Percentiles rank a stretch among this genome's conserved stretches.
These are phyloP conservation scores for Thraustochytrium sp. DNA, from an alignment of 352 stramenopile species.

Conservation along the genomic window DNA sequence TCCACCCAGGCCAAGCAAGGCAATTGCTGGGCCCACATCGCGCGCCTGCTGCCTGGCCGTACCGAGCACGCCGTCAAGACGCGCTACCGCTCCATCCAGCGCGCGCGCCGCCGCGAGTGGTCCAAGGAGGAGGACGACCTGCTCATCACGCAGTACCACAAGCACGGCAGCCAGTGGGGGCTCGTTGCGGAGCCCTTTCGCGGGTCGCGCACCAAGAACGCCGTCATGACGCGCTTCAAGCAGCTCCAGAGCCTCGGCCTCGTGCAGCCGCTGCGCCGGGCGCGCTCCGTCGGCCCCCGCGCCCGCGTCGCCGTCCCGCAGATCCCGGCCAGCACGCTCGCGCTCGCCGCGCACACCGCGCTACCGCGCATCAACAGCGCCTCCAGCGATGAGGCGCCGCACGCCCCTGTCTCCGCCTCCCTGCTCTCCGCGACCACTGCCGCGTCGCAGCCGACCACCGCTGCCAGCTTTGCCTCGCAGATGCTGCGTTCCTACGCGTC, in stretches of 20 bases:
- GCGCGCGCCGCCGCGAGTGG: conserved; percentile 54
- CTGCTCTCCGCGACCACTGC: background rate
- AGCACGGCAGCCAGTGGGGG: conserved; percentile 89
- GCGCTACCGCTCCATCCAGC: background rate
- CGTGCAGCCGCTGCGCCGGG: background rate
- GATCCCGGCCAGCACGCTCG: background rate
- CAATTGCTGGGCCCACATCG: conserved; percentile 45
- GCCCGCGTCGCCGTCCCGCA: background rate
- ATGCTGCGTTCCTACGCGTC: no score
- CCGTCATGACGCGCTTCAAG: conserved; percentile 94
- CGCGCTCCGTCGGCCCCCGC: background rate
- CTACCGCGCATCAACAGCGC: background rate
- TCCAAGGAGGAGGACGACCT: conserved; percentile 76
- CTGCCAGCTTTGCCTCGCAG: no score
- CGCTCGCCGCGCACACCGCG: background rate
- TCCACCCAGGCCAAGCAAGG: conserved; percentile 6
- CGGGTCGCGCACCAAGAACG: conserved; percentile 85
- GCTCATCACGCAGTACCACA: conserved; percentile 71
- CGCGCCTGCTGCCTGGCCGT: conserved; percentile 29
- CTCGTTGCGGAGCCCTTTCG: conserved; percentile 80
- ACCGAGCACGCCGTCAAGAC: conserved; percentile 47
- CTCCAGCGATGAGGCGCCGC: background rate
- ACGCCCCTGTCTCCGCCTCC: background rate
- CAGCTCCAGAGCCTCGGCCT: conserved; percentile 19
- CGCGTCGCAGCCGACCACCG: no score